These are phyloP conservation scores for Apostasia ramifera DNA, from an alignment of 106 monocot species.

Conservation along the genomic window DNA sequence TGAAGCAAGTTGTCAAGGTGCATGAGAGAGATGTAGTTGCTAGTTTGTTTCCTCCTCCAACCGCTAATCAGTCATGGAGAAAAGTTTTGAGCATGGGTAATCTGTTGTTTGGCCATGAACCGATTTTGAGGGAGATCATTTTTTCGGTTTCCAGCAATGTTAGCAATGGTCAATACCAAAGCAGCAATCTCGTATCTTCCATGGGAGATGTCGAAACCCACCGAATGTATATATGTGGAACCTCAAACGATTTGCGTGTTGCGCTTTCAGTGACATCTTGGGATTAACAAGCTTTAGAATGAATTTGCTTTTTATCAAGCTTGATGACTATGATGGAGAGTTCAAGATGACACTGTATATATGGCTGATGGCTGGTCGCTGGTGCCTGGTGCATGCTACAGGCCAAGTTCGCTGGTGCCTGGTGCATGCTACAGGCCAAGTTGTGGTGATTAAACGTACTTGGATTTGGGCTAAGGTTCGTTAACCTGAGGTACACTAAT, in stretches of 20 bases:
- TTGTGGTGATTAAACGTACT: neutral
- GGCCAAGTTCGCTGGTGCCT: neutral
- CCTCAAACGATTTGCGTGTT: conserved; percentile 88
- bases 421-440: neutral
- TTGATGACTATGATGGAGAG: neutral
- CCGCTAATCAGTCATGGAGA: conserved; percentile 95
- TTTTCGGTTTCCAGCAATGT: conserved; percentile 45
- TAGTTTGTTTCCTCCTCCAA: conserved; percentile 76
- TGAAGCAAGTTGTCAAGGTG: conserved; percentile 50
- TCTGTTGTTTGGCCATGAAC: conserved; percentile 97
- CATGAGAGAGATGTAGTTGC: conserved; percentile 65
- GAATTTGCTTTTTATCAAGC: neutral
- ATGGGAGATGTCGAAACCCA: conserved; percentile 60
- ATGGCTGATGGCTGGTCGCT: neutral
- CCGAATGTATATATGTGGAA: conserved; percentile 85
- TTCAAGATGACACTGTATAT: too few species aligned
- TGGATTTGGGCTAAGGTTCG: too few species aligned
- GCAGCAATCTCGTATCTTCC: conserved; percentile 15
- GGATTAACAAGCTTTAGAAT: conserved; percentile 34
- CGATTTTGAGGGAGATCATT: conserved; percentile 79
- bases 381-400: conserved; percentile 1
- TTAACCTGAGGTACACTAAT: too few species aligned
- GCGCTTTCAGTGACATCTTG: conserved; percentile 91
- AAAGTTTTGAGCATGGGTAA: conserved; percentile 99
- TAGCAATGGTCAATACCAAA: conserved; percentile 45